Conservation (phyloP, 2,329 filamentous ascomycete genomes). For the Polytolypa hystricis region DNA sequence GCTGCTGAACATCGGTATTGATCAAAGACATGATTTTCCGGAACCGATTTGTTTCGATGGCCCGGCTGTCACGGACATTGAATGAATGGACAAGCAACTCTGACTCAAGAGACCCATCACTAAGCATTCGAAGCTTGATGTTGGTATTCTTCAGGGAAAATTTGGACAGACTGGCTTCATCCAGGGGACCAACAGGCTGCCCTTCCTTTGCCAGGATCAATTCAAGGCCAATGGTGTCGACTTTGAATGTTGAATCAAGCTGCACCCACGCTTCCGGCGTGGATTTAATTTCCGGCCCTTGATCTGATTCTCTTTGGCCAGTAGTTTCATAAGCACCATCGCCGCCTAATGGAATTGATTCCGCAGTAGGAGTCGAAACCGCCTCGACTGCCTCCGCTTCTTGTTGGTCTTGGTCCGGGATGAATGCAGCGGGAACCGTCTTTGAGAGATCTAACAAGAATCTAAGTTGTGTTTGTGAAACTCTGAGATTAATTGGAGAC, state of each 20-base stretch:
- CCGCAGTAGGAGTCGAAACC: constrained; percentile 47
- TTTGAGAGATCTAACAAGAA: constrained; percentile 79
- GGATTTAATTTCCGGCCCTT: constrained; percentile 59
- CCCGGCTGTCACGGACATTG: constrained; percentile 86
- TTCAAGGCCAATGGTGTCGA: constrained; percentile 79
- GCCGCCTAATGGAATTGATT: constrained; percentile 28
- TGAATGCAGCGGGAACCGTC: constrained; percentile 79
- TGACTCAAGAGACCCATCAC: constrained; percentile 80
- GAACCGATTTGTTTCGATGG: constrained; percentile 84
- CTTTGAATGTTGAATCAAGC: constrained; percentile 81
- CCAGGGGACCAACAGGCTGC: constrained; percentile 65
- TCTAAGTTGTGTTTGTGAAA: constrained; percentile 85
- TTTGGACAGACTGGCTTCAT: constrained; percentile 73
- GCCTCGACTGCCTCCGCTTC: constrained; percentile 66
- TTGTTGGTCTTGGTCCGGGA: constrained; percentile 57
- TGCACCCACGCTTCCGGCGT: constrained; percentile 74
- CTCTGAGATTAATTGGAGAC: constrained; percentile 80
- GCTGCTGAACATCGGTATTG: constrained; percentile 82
- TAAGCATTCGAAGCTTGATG: constrained; percentile 85
- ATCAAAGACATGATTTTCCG: constrained; percentile 95
- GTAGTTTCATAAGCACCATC: constrained; percentile 16
- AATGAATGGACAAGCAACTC: constrained; percentile 91
- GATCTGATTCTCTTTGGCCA: constrained; percentile 32
- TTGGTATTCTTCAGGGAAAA: constrained; percentile 91
- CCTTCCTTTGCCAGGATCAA: constrained; percentile 66